phyloP scores from a whole-genome alignment of 352 stramenopile species.

The Phytopythium delawarense region DNA sequence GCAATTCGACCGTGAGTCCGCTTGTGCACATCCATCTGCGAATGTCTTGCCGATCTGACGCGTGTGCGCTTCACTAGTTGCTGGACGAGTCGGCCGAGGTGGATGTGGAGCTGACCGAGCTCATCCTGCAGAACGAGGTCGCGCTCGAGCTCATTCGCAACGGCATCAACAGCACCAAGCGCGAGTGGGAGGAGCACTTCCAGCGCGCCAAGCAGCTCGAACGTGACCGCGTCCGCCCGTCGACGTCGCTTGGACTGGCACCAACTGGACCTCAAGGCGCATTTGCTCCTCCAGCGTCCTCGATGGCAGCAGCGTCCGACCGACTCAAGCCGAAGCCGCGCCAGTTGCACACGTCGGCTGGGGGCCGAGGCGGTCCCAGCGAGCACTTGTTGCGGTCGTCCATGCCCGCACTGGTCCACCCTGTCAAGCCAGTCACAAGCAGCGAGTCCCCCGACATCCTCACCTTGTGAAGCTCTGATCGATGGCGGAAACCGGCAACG shows the following conservation, averaged over 20 bases:
- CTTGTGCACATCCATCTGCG: not conserved
- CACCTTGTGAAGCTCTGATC: slow-evolving; percentile 40
- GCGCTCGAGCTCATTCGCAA: slow-evolving; percentile 81
- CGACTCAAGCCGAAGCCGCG: slow-evolving; percentile 6
- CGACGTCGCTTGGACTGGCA: slow-evolving; percentile 44
- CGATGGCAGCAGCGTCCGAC: not conserved
- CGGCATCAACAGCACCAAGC: slow-evolving; percentile 79
- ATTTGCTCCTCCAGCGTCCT: not conserved
- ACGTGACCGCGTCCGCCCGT: slow-evolving; percentile 31
- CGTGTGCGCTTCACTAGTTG: slow-evolving; percentile 19
- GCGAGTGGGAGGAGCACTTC: slow-evolving; percentile 66
- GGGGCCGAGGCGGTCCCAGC: slow-evolving; percentile 38
- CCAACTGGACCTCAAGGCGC: not conserved
- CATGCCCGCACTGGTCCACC: slow-evolving; percentile 18
- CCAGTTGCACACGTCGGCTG: slow-evolving; percentile 54
- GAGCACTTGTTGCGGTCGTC: slow-evolving; percentile 34
- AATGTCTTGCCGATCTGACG: not conserved
- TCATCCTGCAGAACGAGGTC: slow-evolving; percentile 85
- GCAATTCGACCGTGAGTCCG: slow-evolving; percentile 2
- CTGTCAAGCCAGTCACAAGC: slow-evolving; percentile 8
- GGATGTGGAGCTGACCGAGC: slow-evolving; percentile 74
- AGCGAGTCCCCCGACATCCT: slow-evolving; percentile 33
- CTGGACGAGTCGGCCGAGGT: slow-evolving; percentile 71
- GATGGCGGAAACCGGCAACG: not conserved
- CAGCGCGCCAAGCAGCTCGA: slow-evolving; percentile 45